Base-by-base conservation (phyloP, 1,139 yeast genomes). In the Kodamaea plutei region DNA sequence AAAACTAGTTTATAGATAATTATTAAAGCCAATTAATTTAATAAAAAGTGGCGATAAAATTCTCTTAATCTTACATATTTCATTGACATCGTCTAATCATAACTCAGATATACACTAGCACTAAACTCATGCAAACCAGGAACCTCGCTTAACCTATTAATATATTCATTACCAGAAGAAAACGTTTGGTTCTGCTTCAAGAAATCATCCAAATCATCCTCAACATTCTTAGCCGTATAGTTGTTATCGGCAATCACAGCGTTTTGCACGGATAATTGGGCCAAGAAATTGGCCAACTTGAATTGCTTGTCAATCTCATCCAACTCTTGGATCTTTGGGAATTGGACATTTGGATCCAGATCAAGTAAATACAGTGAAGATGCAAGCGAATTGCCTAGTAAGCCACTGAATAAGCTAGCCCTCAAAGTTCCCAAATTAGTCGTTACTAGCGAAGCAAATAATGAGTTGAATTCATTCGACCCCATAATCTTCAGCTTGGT, bases 41-140 rank as follows among this genome's bases (percentile, higher is more conserved):
- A n/a, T n/a, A n/a, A n/a, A n/a, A n/a, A n/a, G n/a, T n/a, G n/a
- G 12, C n/a, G 23, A 7, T 20, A 7, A 20, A 7, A 8, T 7
- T 6, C 23, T 20, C 2, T 18, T 5, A 18, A 6, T 10, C 9
- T 19, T 26, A 26, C 19, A n/a, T n/a, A n/a, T n/a, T n/a, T n/a
- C n/a, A n/a, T n/a, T n/a, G n/a, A n/a, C n/a, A n/a, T n/a, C n/a
- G n/a, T 23, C 26, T 53, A 67, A 37, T 79, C 84, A 56, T 84
- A 85, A 52, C 87, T 87, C 20, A 95, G 82, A 55, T 89, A 89
- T 7, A 89, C 91, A 45, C 88, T 73, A 4, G 96, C 96, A 58
- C 95, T 80, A 47, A 89, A 73, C 38, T 88, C 95, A 44, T 85
- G 94, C 39, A 89, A 69, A 39, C 79, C 88, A 15, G 76, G 79